Conservation (phyloP, 1,284 basidiomycete genomes). For the Stygiomarasmius scandens region DNA sequence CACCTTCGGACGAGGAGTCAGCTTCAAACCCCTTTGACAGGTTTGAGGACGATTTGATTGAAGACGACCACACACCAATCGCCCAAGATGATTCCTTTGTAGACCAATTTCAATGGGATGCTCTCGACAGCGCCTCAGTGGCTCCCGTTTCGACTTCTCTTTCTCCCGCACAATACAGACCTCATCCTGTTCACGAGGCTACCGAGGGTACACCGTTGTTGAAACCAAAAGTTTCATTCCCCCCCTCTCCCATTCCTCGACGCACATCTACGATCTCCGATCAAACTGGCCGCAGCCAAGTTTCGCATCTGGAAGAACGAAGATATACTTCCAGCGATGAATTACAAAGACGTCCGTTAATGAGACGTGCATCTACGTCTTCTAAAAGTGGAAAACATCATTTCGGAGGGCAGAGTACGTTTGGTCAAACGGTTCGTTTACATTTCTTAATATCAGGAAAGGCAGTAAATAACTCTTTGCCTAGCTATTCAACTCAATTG, state of each 20-base stretch:
- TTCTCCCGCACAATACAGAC: background rate
- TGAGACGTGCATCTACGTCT: slow-evolving; percentile 33
- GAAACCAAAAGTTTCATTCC: slow-evolving; percentile 15
- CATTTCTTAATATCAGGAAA: background rate
- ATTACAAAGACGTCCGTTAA: slow-evolving; percentile 12
- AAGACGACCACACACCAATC: slow-evolving; percentile 19
- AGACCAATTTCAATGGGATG: slow-evolving; percentile 51
- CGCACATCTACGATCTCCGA: background rate
- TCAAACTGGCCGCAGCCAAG: background rate
- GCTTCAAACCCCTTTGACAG: slow-evolving; percentile 33
- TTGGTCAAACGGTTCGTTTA: slow-evolving; percentile 76
- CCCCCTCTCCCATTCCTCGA: background rate
- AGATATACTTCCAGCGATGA: slow-evolving; percentile 5
- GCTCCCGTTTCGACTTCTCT: background rate
- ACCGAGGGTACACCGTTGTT: slow-evolving; percentile 18
- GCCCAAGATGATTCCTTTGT: slow-evolving; percentile 35
- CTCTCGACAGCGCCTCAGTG: slow-evolving; percentile 19
- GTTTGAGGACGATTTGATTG: slow-evolving; percentile 22
- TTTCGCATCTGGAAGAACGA: background rate
- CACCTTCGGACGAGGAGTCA: slow-evolving; percentile 33
- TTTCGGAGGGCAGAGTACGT: slow-evolving; percentile 67
- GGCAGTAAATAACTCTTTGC: slow-evolving; percentile 1
- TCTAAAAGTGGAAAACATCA: slow-evolving; percentile 30
- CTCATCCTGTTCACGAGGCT: background rate
- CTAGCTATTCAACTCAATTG: slow-evolving; percentile 89